Conservation (phyloP, 176 grass and related monocot species). For the Pontederia paniculata region DNA sequence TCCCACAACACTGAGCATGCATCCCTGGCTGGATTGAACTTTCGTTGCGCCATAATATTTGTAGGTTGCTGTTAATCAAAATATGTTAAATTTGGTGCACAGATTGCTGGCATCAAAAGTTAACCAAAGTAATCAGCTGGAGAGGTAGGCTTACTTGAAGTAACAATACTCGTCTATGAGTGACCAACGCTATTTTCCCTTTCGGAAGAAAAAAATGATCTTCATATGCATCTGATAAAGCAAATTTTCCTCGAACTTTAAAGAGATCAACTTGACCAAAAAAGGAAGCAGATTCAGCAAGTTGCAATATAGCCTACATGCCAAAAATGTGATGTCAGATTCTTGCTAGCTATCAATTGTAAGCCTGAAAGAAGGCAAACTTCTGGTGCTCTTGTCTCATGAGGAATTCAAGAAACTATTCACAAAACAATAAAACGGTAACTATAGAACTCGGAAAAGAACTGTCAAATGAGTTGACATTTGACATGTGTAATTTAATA, state of each 20-base stretch:
- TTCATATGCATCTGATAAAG: slow-evolving; percentile 95
- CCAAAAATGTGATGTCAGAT: neutral
- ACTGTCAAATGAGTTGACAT: too few species aligned
- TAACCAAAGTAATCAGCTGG: neutral
- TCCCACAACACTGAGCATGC: slow-evolving; percentile 86
- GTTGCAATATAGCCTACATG: slow-evolving; percentile 84
- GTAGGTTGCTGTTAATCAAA: slow-evolving; percentile 56
- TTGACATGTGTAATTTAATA: too few species aligned
- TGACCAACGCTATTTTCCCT: slow-evolving; percentile 78
- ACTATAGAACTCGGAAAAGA: too few species aligned
- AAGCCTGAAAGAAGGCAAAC: too few species aligned
- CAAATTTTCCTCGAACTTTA: slow-evolving; percentile 95
- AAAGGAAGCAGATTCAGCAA: slow-evolving; percentile 88
- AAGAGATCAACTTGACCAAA: slow-evolving; percentile 98
- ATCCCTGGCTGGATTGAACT: slow-evolving; percentile 91
- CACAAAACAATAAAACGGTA: too few species aligned
- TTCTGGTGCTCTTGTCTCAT: too few species aligned
- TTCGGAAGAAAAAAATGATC: slow-evolving; percentile 82
- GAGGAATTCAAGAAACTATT: too few species aligned
- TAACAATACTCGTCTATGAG: slow-evolving; percentile 70
- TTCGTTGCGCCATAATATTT: slow-evolving; percentile 60
- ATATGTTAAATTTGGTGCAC: slow-evolving; percentile 12
- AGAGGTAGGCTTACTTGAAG: slow-evolving; percentile 45
- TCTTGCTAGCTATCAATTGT: too few species aligned
- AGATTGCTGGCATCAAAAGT: neutral